Evolutionary conservation across 1,139 yeast species (phyloP), one percentile per base, ranked within the genome.

Genomic region (Oligophagozyma castellii): DNA sequence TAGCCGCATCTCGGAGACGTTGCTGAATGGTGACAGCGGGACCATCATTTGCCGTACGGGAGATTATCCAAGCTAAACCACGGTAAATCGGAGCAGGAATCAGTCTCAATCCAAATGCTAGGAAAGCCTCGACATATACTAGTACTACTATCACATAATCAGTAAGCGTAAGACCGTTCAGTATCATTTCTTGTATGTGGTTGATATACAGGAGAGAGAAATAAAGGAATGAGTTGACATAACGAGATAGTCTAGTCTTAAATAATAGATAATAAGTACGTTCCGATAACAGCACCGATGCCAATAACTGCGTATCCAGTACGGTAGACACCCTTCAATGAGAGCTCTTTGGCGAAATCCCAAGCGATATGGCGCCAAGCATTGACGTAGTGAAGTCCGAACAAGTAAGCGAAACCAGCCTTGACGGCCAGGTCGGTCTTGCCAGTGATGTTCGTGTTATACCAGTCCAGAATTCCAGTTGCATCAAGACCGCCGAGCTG

Each of bases 341-440:
- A 67, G 55, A 86, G 69, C 56, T 77, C 81, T 44, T 61, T 65
- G 51, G 93, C 93, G 19, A 26, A 15, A 23, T 84, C 95, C 95
- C 95, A 84, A 35, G 79, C 51, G 59, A 83, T 63, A 56, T 84
- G 96, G 67, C 96, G 78, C 42, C 84, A 39, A 48, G 95, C 95
- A 58, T 84, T 86, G 56, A 63, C 68, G 28, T 65, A 50, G 58
- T 84, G 96, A 75, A 67, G 83, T 28, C 76, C 76, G 56, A 86
- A 81, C 40, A 95, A 92, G 60, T 67, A 67, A 5, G 89, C 71
- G 51, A 75, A 70, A 25, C 68, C 48, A 29, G 76, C 73, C 64
- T 86, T 86, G 35, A 70, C 59, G 28, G 63, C 64, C 34, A 69
- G 43, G 59, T 83, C 79, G 29, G 63, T 62, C 34, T 61, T 61